Evolutionary conservation across 2,329 filamentous ascomycete species (phyloP).

Genomic region (Torrubiella hemipterigena): DNA sequence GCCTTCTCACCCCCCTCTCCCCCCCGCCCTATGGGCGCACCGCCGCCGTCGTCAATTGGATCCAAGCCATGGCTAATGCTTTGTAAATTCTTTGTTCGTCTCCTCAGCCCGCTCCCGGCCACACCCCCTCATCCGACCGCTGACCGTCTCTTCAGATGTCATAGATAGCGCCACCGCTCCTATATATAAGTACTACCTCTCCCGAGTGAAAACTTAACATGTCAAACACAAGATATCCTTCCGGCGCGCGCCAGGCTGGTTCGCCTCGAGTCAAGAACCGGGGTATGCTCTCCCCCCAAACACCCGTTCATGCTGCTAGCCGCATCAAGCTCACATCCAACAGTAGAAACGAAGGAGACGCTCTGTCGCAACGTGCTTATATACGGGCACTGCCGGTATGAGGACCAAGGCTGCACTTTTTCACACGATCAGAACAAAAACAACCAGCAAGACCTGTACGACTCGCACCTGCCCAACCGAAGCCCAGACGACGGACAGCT

Average conservation of each 20-base stretch:
- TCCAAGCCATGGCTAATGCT: too few relatives aligned
- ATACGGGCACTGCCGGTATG: slow-evolving; percentile 85
- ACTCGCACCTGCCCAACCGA: slow-evolving; percentile 20
- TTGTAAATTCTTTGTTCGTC: too few relatives aligned
- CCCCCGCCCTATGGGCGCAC: too few relatives aligned
- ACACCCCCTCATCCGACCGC: too few relatives aligned
- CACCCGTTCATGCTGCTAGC: slow-evolving; percentile 6
- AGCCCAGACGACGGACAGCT: slow-evolving; percentile 1
- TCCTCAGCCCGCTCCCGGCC: too few relatives aligned
- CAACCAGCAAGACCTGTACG: slow-evolving; percentile 9
- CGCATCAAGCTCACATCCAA: slow-evolving; percentile 4
- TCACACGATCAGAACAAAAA: slow-evolving; percentile 67
- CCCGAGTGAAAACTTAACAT: slow-evolving; percentile 21
- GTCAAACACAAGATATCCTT: slow-evolving; percentile 33
- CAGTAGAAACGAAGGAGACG: slow-evolving; percentile 70
- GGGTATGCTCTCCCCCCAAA: slow-evolving; percentile 26
- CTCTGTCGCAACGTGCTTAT: slow-evolving; percentile 87
- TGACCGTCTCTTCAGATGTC: too few relatives aligned
- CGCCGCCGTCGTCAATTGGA: too few relatives aligned
- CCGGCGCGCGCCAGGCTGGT: slow-evolving; percentile 37
- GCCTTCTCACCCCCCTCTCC: too few relatives aligned
- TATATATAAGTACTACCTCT: slow-evolving; percentile 4
- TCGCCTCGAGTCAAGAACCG: slow-evolving; percentile 45
- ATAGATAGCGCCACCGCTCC: too few relatives aligned
- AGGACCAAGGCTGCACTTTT: slow-evolving; percentile 83